phyloP scores from a whole-genome alignment of 2,329 filamentous ascomycete species.

The Purpureocillium lavendulum region DNA sequence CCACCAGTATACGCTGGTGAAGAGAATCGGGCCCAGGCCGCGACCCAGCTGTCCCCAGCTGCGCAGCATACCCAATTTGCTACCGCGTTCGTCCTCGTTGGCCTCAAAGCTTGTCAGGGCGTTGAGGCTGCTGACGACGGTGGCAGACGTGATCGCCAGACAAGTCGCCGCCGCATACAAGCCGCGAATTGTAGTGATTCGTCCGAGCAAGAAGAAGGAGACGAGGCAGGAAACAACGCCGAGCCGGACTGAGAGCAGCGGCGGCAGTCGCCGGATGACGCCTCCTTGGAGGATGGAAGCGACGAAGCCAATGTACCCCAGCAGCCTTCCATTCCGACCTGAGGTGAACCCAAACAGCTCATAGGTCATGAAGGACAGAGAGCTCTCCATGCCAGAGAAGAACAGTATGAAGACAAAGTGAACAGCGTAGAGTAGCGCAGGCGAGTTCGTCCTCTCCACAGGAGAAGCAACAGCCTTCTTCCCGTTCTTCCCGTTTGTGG shows the following conservation, averaged over 20 bases:
- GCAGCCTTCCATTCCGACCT: conserved; percentile 70
- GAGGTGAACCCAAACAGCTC: conserved; percentile 81
- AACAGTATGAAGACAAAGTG: conserved; percentile 92
- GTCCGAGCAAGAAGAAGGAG: conserved; percentile 73
- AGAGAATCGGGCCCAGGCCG: conserved; percentile 77
- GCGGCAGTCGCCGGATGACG: conserved; percentile 78
- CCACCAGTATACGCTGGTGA: conserved; percentile 98
- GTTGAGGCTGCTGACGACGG: conserved; percentile 90
- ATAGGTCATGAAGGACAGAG: conserved; percentile 93
- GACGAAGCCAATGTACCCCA: conserved; percentile 86
- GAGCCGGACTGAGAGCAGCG: conserved; percentile 68
- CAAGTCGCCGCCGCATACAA: conserved; percentile 79
- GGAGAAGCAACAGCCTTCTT: conserved; percentile 14
- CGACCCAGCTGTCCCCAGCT: conserved; percentile 80
- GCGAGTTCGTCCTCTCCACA: conserved; percentile 66
- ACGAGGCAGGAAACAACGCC: conserved; percentile 70
- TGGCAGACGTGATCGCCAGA: conserved; percentile 83
- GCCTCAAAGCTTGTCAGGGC: conserved; percentile 89
- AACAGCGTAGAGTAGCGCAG: conserved; percentile 70
- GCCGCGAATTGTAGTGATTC: conserved; percentile 55
- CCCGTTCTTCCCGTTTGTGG: conserved; percentile 15
- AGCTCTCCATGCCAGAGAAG: conserved; percentile 98
- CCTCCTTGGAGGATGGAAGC: conserved; percentile 89
- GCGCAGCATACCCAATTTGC: conserved; percentile 76
- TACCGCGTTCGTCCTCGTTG: conserved; percentile 67